Evolutionary conservation across 2,329 filamentous ascomycete genomes (phyloP).

Genomic region (Aspergillus candidus): DNA sequence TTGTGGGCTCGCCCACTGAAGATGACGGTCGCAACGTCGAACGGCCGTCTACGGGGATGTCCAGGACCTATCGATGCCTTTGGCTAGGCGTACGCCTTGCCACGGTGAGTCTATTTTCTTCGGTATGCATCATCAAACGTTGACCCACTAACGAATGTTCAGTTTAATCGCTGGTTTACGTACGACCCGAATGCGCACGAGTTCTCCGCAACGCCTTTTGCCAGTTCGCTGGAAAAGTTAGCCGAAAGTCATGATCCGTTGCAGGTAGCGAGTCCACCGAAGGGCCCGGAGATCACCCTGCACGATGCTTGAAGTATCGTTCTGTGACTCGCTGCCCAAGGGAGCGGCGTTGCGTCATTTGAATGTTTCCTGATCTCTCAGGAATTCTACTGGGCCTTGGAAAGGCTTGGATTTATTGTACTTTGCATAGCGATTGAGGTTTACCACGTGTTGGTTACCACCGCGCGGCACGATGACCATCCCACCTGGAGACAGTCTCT

Average conservation of each 20-base stretch:
- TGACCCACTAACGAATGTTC: slow-evolving; percentile 3
- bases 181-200: slow-evolving; percentile 26
- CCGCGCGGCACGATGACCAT: no score
- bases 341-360: no score
- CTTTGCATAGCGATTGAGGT: no score
- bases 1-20: slow-evolving; percentile 44
- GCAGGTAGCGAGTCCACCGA: background rate
- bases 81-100: slow-evolving; percentile 44
- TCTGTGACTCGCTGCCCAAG: background rate
- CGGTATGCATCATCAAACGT: no score
- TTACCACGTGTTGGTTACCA: no score
- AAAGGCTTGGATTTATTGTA: no score
- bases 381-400: no score
- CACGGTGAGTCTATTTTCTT: slow-evolving; percentile 28
- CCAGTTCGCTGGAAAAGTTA: slow-evolving; percentile 19
- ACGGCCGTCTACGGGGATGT: slow-evolving; percentile 42
- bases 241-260: slow-evolving; percentile 12
- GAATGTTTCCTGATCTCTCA: background rate
- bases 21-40: slow-evolving; percentile 52
- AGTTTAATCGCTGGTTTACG: slow-evolving; percentile 38
- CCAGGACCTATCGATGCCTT: slow-evolving; percentile 48
- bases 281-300: slow-evolving; percentile 6
- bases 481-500: no score
- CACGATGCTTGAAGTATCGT: slow-evolving; percentile 7
- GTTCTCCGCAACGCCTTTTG: slow-evolving; percentile 30